Conservation (phyloP, 371 early-diverging fungal genomes). For the Mortierella sp. region DNA sequence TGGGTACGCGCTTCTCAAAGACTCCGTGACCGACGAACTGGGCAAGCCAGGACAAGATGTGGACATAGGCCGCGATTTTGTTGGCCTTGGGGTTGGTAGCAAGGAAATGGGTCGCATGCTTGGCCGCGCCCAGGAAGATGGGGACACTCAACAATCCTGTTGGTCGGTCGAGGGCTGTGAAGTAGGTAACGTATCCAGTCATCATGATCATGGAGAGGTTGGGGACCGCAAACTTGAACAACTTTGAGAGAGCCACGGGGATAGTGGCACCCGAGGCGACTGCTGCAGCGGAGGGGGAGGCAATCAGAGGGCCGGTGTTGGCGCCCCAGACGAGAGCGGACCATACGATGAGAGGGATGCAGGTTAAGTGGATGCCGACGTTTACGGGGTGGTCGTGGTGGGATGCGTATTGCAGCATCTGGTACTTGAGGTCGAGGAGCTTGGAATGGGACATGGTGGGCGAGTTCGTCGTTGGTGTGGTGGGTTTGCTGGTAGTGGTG, state of each 20-base stretch:
- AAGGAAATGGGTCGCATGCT: conserved; percentile 71
- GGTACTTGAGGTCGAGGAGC: conserved; percentile 79
- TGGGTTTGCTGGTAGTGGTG: not conserved
- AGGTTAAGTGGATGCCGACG: conserved; percentile 88
- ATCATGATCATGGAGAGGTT: conserved; percentile 72
- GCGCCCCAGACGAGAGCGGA: conserved; percentile 75
- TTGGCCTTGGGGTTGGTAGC: conserved; percentile 64
- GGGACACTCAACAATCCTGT: conserved; percentile 70
- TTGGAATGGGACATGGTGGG: conserved; percentile 32
- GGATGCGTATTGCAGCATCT: conserved; percentile 82
- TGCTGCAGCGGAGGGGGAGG: conserved; percentile 47
- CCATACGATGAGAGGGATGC: conserved; percentile 93
- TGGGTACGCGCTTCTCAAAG: conserved; percentile 91
- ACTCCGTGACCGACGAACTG: conserved; percentile 93
- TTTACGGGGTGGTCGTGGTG: conserved; percentile 86
- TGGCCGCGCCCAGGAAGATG: conserved; percentile 68
- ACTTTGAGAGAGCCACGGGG: conserved; percentile 38
- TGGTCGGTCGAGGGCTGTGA: conserved; percentile 80
- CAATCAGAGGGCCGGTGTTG: conserved; percentile 68
- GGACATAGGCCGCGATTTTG: conserved; percentile 68
- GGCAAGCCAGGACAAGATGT: conserved; percentile 84
- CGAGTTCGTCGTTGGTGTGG: not conserved
- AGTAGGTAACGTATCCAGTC: conserved; percentile 77
- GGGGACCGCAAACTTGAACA: conserved; percentile 57
- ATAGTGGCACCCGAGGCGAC: conserved; percentile 28